Base-by-base conservation (phyloP, 2,329 filamentous ascomycete species). In the Penicillium polonicum region DNA sequence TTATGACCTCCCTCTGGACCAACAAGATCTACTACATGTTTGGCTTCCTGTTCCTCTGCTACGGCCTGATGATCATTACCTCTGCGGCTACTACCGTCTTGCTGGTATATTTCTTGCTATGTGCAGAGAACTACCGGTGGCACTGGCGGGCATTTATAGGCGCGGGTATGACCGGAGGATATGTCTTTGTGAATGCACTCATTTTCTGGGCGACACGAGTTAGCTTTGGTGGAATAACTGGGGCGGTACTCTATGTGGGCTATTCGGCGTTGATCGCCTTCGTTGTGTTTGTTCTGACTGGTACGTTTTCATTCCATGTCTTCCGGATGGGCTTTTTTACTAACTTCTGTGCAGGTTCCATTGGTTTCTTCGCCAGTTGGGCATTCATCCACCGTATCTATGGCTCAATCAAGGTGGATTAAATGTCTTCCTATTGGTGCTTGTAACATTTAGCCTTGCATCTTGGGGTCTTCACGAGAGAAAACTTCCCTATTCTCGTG, bases 1-100 rank as follows among this genome's bases (percentile, higher is more conserved):
- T 99, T 80, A 96, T 99, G 91, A 96, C 88, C 78, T 96, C 91
- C 27, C 93, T 99, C 72, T 99, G 94, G 94, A 96, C 95, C 77
- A 93, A 88, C 80, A 91, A 94, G 77, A 94, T 99, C 65, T 99
- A 99, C 82, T 99, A 99, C 83, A 99, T 99, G 94, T 99, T 99
- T 70, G 94, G 94, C 23, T 99, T 99, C 83, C 81, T 99, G 36
- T 99, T 99, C 82, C 84, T 99, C 56, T 97, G 92, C 82, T 99
- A 96, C 71, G 92, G 90, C 12, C 84, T 99, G 49, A 97, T 99
- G 92, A 91, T 97, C 67, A 89, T 96, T 68, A 97, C 94, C 1
- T 92, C 89, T 58, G 93, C 93, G 0, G 88, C 92, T 0, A 93
- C 95, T 41, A 97, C 94, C 0, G 88, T 97, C 9, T 80, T 99